Base-by-base conservation (phyloP, 2,329 filamentous ascomycete genomes). In the Escovopsis weberi region DNA sequence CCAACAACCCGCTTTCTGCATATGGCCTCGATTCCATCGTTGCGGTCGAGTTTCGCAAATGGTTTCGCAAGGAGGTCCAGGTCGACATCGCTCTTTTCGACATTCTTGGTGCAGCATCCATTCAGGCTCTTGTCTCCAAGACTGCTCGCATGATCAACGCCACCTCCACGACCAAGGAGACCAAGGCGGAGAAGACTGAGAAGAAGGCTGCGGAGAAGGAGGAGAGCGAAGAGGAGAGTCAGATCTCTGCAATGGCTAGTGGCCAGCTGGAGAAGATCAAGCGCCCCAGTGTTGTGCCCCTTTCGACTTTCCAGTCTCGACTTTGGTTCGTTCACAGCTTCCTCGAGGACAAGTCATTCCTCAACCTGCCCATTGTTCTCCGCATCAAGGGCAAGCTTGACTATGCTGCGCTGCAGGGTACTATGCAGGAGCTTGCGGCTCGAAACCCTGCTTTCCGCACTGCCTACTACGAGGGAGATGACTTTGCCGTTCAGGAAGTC, bases 251-350 rank as follows among this genome's bases (percentile, higher is more conserved):
- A 39, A 53, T 53, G 51, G 49, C 51, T 8, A 47, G 46, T 2
- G 51, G 51, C 8, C 45, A 53, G 43, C 44, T 53, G 32, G 47
- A 43, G 19, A 51, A 45, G 41, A 41, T 41, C 11, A 40, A 43
- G 15, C 39, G 30, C 23, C 41, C 37, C 4, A 48, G 39, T 9
- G 37, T 45, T n/a, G 40, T 50, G 9, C 49, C 52, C 12, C 43
- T 53, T 33, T 54, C 52, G 4, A 52, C 49, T 39, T 54, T 52
- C 45, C 52, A 54, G 43, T 49, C 46, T 15, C 52, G 52, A 5
- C 49, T 54, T 19, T 53, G 51, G 51, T 54, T 52, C 36, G 46
- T 52, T 10, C 51, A 54, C 45, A 53, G 45, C 38, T 52, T 54
- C 45, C 43, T 49, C 9, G 51, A 52, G 37, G 50, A 53, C 42